phyloP scores from a whole-genome alignment of 495 filamentous ascomycete genomes.

The Penicillium roqueforti region DNA sequence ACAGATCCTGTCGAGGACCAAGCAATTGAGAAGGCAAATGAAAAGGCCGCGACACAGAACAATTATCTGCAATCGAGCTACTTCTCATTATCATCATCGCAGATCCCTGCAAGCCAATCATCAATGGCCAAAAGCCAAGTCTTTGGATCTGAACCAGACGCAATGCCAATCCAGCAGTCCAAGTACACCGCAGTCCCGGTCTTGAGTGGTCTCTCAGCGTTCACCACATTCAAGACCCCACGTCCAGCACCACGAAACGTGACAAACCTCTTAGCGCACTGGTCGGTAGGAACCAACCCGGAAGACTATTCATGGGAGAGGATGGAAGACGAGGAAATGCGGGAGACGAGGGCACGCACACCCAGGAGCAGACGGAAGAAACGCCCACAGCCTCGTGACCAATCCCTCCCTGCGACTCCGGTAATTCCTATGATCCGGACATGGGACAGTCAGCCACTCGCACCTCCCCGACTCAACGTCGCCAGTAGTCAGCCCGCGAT shows the following conservation, averaged over 20 bases:
- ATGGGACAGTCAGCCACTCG: constrained; percentile 41
- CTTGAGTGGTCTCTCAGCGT: constrained; percentile 29
- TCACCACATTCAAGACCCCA: constrained; percentile 27
- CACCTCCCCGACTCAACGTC: constrained; percentile 17
- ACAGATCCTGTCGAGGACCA: not conserved
- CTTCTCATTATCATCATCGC: constrained; percentile 11
- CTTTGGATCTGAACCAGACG: not conserved
- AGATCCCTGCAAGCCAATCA: constrained; percentile 15
- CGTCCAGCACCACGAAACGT: constrained; percentile 25
- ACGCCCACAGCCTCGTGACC: constrained; percentile 16
- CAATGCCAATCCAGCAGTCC: not conserved
- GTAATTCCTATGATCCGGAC: constrained; percentile 22
- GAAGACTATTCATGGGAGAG: constrained; percentile 37
- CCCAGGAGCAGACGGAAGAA: constrained; percentile 28
- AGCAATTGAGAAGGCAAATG: not conserved
- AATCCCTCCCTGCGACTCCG: constrained; percentile 25
- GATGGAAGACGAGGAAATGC: constrained; percentile 23
- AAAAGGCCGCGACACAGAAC: constrained; percentile 3
- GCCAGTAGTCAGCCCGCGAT: constrained; percentile 39
- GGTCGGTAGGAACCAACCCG: constrained; percentile 39
- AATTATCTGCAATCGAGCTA: not conserved
- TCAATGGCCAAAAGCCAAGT: not conserved
- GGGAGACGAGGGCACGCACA: constrained; percentile 13
- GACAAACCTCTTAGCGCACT: constrained; percentile 39
- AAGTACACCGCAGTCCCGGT: constrained; percentile 5